phyloP scores from a whole-genome alignment of 2,329 filamentous ascomycete species.

The Pseudomassariella vexata region DNA sequence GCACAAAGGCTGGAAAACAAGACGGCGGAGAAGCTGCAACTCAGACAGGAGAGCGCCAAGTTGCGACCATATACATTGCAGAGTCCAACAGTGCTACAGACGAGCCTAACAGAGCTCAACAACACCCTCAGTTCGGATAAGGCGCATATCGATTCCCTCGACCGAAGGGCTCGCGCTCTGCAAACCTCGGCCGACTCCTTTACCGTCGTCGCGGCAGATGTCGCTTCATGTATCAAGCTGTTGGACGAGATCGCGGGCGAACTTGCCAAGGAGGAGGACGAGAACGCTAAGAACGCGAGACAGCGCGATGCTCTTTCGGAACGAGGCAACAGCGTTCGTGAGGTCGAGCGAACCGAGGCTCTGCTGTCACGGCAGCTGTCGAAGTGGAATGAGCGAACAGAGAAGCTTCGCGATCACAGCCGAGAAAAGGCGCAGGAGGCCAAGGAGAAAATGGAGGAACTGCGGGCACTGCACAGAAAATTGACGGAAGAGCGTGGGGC shows the following conservation, averaged over 20 bases:
- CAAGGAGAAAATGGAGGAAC: conserved; percentile 83
- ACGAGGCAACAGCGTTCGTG: conserved; percentile 80
- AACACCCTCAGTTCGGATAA: conserved; percentile 75
- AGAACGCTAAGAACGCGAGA: conserved; percentile 70
- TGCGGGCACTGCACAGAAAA: conserved; percentile 72
- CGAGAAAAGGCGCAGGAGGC: conserved; percentile 76
- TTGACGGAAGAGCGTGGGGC: conserved; percentile 80
- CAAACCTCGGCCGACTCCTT: conserved; percentile 93
- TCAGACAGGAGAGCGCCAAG: conserved; percentile 82
- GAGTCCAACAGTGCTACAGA: conserved; percentile 77
- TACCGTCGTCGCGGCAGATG: conserved; percentile 74
- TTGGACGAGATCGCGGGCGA: conserved; percentile 84
- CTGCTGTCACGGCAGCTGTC: conserved; percentile 77
- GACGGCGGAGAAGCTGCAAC: conserved; percentile 61
- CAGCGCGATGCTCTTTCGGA: conserved; percentile 86
- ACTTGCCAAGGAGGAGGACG: conserved; percentile 85
- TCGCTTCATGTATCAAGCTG: conserved; percentile 81
- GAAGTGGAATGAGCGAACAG: conserved; percentile 82
- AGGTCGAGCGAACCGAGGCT: conserved; percentile 84
- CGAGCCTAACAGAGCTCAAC: conserved; percentile 73
- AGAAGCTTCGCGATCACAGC: conserved; percentile 74
- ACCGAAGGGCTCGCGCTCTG: conserved; percentile 79
- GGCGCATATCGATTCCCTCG: conserved; percentile 77
- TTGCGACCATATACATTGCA: conserved; percentile 88
- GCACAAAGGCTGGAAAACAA: conserved; percentile 68